Base-by-base conservation (phyloP, 345 rosid genomes). In the Lepidium africanum region DNA sequence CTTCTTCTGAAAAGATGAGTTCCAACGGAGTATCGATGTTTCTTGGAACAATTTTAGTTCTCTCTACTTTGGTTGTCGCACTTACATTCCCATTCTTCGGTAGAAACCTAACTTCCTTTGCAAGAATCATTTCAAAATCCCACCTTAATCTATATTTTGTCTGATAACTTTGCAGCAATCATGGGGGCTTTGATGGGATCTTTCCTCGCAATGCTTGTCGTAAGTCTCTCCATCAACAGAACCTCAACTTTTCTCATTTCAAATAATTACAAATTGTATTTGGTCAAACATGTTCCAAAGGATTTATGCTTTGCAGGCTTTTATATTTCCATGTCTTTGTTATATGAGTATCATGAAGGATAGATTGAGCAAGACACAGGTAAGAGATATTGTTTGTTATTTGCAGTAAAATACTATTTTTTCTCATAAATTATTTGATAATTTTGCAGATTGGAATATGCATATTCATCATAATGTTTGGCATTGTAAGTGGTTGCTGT, bases 151-250 rank as follows among this genome's bases (percentile, higher is more conserved):
- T 58, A 39, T 9, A 10, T 64, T 57, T 57, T 13, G 0, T 56
- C 21, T 41, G 11, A 12, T 54, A 54, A 37, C 63, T 23, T 40
- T 66, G 78, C 83, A 89, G 96, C 87, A 56, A 78, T 71, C 50
- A 64, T 87, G 76, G 87, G 86, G 82, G 89, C 92, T 33, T 60
- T 87, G 48, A 63, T 79, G 37, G 96, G 95, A 79, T 92, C 95
- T 7, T 82, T 82, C 55, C 82, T 92, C 5, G 77, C 95, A 63
- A 82, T 86, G 91, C 70, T 87, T 69, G 45, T 78, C 41, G 96
- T 92, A 83, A 81, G 92, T 70, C 32, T 14, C 46, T 14, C 46
- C 54, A 30, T 16, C 48, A 38, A 38, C 15, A 6, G 15, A 56
- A 57, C 3, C 32, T 9, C 16, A 50, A 8, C 10, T 15, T 9